Base-by-base conservation (phyloP, 1,139 yeast genomes). In the Saccharomycopsis phalli region DNA sequence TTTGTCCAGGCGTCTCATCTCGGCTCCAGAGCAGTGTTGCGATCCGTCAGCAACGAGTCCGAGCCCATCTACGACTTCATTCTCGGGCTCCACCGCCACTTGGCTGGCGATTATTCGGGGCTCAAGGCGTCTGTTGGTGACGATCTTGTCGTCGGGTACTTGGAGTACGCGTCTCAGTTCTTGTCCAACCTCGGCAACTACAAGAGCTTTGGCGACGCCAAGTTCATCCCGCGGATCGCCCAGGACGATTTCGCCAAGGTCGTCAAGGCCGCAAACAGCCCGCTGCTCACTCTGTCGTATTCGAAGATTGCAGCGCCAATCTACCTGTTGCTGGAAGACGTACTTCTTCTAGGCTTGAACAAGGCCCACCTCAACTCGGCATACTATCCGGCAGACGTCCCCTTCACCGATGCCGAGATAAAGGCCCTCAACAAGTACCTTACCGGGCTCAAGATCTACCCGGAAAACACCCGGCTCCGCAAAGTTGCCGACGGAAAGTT, bases 161-260 rank as follows among this genome's bases (percentile, higher is more conserved):
- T 84, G 56, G 93, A 83, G 55, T 86, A 83, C 53, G 76, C 86
- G 6, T 73, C 88, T 23, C 94, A 83, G 60, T 80, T 86, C 54
- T 65, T 86, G 53, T 68, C 80, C 38, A 86, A 86, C 59, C 67
- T 81, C 55, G 95, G 95, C 48, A 86, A 86, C 58, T 86, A 75
- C 67, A 84, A 83, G 62, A 80, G 93, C 1, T 86, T 86, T 60
- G 95, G 95, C 48, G 95, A 86, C 60, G 74, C 74, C 50, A 86
- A 86, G 60, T 84, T 84, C 55, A 68, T 86, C 49, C 95, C 95
- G 29, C 63, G 74, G 36, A 53, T 83, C 31, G 40, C 66, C 1
- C 53, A 51, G 31, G 70, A 60, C 1, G 66, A 68, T 3, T 78
- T 84, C 50, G 70, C 63, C 45, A 50, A 61, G 17, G 58, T 67